Conservation (phyloP, 257 asterid species). For the Dorcoceras hygrometricum region DNA sequence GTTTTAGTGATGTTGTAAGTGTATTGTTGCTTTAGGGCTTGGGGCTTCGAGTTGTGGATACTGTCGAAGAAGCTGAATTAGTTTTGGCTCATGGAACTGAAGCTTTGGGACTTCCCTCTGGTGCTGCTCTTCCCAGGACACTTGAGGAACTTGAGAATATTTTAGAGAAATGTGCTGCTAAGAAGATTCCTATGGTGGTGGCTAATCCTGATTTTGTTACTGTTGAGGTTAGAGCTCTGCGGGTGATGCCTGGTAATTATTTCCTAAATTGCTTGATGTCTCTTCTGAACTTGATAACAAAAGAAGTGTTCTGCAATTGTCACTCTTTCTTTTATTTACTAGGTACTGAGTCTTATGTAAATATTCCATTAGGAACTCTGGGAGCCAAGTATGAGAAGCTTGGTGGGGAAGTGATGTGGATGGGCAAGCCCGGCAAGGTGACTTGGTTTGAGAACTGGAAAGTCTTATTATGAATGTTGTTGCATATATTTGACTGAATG, state of each 20-base stretch:
- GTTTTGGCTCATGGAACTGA: slow-evolving; percentile 94
- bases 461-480: background rate
- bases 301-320: background rate
- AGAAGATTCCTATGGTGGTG: slow-evolving; percentile 85
- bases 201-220: slow-evolving; percentile 99
- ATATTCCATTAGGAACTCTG: slow-evolving; percentile 55
- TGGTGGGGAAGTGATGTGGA: slow-evolving; percentile 99
- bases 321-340: slow-evolving; percentile 7
- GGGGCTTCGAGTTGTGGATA: slow-evolving; percentile 77
- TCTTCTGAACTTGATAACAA: slow-evolving; percentile 23
- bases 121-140: slow-evolving; percentile 58
- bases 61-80: slow-evolving; percentile 75
- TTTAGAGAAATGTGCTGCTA: slow-evolving; percentile 72
- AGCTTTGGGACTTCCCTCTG: slow-evolving; percentile 85
- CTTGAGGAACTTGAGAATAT: slow-evolving; percentile 74
- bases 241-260: slow-evolving; percentile 85
- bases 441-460: slow-evolving; percentile 17
- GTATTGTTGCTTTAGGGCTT: slow-evolving; percentile 59
- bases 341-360: slow-evolving; percentile 7
- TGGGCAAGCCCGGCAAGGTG: slow-evolving; percentile 98
- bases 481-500: background rate
- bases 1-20: slow-evolving; percentile 16
- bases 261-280: slow-evolving; percentile 11
- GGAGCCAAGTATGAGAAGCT: slow-evolving; percentile 84
- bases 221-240: slow-evolving; percentile 85